These are phyloP conservation scores for Berkeleyomyces basicola DNA, from an alignment of 2,329 filamentous ascomycete genomes.

Conservation along the genomic window DNA sequence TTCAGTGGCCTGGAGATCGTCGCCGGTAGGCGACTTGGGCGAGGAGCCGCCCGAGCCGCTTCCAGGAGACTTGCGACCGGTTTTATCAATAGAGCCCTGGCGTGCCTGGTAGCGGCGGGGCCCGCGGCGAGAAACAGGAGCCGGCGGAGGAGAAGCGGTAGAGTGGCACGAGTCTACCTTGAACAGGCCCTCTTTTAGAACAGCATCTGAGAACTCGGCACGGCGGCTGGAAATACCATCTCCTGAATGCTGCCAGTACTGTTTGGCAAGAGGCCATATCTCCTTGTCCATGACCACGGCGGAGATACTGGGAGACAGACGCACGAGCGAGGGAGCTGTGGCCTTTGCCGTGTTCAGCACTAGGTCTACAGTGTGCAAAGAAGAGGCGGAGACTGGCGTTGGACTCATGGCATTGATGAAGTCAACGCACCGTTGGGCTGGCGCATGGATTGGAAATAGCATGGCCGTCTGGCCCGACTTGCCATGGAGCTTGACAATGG, in stretches of 20 bases:
- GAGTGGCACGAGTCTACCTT: conserved; percentile 9
- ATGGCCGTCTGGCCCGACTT: conserved; percentile 50
- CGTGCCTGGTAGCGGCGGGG: conserved; percentile 20
- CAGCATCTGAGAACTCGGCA: conserved; percentile 70
- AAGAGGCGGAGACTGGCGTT: conserved; percentile 30
- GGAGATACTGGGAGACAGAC: conserved; percentile 43
- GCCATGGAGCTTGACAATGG: conserved; percentile 50
- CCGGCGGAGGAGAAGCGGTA: conserved; percentile 13
- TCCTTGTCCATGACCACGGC: conserved; percentile 56
- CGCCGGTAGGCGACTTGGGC: conserved; percentile 14
- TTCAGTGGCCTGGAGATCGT: conserved; percentile 32
- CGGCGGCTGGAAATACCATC: conserved; percentile 83
- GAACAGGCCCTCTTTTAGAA: conserved; percentile 53
- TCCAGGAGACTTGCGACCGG: conserved; percentile 1
- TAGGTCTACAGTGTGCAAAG: conserved; percentile 40
- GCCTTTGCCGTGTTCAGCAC: conserved; percentile 41
- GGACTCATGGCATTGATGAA: conserved; percentile 43
- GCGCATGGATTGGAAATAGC: conserved; percentile 59
- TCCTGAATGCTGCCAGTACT: conserved; percentile 94
- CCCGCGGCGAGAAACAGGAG: conserved; percentile 25
- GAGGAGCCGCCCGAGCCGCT: conserved; percentile 11
- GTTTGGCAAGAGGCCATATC: conserved; percentile 59
- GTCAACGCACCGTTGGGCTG: conserved; percentile 54
- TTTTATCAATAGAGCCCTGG: conserved; percentile 7
- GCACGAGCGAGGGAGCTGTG: conserved; percentile 33